These are phyloP conservation scores for Hypoxylon rubiginosum DNA, from an alignment of 2,329 filamentous ascomycete genomes.

Conservation along the genomic window DNA sequence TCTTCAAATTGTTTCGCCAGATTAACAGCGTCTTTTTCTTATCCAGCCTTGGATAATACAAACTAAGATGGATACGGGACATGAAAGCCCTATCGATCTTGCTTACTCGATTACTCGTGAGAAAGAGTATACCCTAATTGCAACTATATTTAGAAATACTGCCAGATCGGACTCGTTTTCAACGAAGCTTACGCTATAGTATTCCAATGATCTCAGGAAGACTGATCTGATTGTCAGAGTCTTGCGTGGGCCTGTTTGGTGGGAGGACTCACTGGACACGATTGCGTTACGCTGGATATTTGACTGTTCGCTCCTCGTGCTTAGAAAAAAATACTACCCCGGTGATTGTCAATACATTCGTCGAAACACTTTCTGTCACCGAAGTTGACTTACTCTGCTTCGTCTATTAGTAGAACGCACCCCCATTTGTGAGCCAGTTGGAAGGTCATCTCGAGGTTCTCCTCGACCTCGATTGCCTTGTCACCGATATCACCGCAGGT, in stretches of 20 bases:
- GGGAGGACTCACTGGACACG: not conserved
- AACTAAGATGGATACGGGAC: not conserved
- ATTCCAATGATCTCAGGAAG: not conserved
- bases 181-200: not conserved
- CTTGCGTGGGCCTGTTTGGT: no score
- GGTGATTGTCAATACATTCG: no score
- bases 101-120: not conserved
- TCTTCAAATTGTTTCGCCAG: not conserved
- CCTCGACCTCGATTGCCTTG: not conserved
- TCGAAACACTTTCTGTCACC: no score
- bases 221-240: not conserved
- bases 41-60: not conserved
- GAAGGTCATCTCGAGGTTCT: not conserved
- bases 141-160: no score
- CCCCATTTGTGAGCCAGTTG: not conserved
- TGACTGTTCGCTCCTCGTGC: no score
- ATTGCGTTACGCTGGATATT: not conserved
- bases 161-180: no score
- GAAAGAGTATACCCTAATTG: not conserved
- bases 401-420: not conserved
- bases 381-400: not conserved
- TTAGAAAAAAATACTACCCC: no score
- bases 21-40: not conserved
- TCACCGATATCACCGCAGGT: constrained; percentile 9
- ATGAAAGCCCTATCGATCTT: not conserved